Percentiles rank a stretch among this genome's conserved stretches.
phyloP scores from a whole-genome alignment of 2,329 filamentous ascomycete genomes.

The Grosmannia penicillata region DNA sequence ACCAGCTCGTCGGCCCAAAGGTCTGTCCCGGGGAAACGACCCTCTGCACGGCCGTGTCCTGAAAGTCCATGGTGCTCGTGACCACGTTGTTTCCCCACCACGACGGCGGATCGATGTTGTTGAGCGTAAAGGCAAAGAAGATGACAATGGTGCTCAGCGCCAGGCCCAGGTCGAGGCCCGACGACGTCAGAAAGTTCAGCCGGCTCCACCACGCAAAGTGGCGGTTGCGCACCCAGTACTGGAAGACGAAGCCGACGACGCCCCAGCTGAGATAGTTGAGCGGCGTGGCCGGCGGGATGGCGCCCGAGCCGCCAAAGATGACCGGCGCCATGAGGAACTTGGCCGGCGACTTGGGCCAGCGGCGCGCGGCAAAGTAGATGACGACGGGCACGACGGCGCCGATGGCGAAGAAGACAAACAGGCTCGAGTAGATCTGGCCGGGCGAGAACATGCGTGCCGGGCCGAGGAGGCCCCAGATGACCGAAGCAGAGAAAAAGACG shows the following conservation, averaged over 20 bases:
- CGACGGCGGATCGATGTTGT: constrained; percentile 41
- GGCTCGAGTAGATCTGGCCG: constrained; percentile 43
- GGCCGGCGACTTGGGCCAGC: constrained; percentile 33
- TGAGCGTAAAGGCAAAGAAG: constrained; percentile 54
- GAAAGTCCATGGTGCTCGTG: constrained; percentile 43
- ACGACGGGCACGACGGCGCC: constrained; percentile 37
- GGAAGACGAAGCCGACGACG: constrained; percentile 55
- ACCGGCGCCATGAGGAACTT: constrained; percentile 45
- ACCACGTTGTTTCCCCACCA: constrained; percentile 59
- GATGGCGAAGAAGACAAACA: constrained; percentile 44
- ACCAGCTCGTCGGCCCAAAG: constrained; percentile 48
- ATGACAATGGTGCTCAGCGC: constrained; percentile 53
- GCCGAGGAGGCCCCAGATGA: constrained; percentile 55
- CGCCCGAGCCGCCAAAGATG: constrained; percentile 44
- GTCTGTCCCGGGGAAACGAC: constrained; percentile 35
- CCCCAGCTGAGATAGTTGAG: constrained; percentile 66
- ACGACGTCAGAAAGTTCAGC: constrained; percentile 58
- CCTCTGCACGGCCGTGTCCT: constrained; percentile 42
- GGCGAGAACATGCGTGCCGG: constrained; percentile 49
- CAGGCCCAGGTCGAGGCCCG: constrained; percentile 53
- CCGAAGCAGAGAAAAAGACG: constrained; percentile 49
- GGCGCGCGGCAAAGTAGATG: constrained; percentile 33
- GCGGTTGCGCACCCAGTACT: constrained; percentile 49
- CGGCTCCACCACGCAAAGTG: constrained; percentile 58
- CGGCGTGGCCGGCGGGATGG: constrained; percentile 52